Conservation (phyloP, 331 rosid genomes). For the Acacia concinna region DNA sequence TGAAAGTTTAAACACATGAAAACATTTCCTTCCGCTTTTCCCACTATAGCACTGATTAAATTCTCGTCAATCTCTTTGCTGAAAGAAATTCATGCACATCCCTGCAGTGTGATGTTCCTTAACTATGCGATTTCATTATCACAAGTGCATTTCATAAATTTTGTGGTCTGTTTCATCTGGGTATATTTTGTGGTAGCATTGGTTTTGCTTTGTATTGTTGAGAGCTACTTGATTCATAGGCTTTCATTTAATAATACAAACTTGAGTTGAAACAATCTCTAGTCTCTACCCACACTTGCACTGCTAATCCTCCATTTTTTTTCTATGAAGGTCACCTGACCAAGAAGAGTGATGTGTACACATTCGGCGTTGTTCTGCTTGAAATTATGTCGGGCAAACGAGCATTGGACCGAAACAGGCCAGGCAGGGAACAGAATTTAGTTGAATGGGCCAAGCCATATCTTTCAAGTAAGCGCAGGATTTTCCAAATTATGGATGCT, state of each 20-base stretch:
- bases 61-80: neutral
- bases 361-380: slow-evolving; percentile 93
- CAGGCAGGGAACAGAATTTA: slow-evolving; percentile 71
- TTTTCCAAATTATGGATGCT: slow-evolving; percentile 71
- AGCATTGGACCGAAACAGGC: slow-evolving; percentile 77
- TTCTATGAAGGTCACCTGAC: slow-evolving; percentile 81
- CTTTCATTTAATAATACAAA: neutral
- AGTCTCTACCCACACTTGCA: neutral
- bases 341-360: slow-evolving; percentile 83
- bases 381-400: slow-evolving; percentile 84
- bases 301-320: slow-evolving; percentile 26
- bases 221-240: neutral
- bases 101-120: neutral
- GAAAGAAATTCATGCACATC: neutral
- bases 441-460: slow-evolving; percentile 93
- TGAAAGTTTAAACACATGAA: neutral
- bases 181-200: neutral
- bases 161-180: neutral
- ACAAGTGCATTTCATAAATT: neutral
- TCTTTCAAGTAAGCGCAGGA: slow-evolving; percentile 72
- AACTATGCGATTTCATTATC: neutral
- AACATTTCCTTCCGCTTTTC: neutral
- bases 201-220: neutral
- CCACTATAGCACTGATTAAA: neutral
- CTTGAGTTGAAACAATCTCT: neutral